These are phyloP conservation scores for Discostella pseudostelligera DNA, from an alignment of 108 stramenopile species.

Conservation along the genomic window DNA sequence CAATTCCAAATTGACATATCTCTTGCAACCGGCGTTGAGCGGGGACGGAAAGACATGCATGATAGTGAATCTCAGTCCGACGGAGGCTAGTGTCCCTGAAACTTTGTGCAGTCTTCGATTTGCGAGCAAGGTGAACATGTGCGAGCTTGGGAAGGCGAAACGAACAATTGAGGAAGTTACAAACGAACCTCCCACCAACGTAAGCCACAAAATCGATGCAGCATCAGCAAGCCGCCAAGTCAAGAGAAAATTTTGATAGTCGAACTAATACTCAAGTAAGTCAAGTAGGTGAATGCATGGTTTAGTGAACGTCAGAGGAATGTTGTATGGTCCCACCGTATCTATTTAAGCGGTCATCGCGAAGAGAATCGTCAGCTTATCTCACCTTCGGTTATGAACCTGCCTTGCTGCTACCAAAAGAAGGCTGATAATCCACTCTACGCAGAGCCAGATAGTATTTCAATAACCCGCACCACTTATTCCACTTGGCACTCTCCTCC, in stretches of 20 bases:
- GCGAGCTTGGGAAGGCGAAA: conserved; percentile 45
- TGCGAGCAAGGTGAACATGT: conserved; percentile 45
- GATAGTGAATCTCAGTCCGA: conserved; percentile 90
- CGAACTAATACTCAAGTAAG: too few species aligned
- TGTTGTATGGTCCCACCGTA: too few species aligned
- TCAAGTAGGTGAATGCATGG: too few species aligned
- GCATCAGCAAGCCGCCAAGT: too few species aligned
- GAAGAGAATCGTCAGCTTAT: too few species aligned
- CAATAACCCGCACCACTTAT: conserved; percentile 53
- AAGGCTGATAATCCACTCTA: conserved; percentile 55
- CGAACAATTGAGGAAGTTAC: conserved; percentile 4
- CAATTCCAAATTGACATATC: conserved; percentile 91
- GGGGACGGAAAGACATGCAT: conserved; percentile 90
- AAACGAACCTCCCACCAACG: too few species aligned
- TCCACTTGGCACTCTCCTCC: conserved; percentile 42
- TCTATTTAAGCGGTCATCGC: too few species aligned
- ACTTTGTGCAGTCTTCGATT: conserved; percentile 76
- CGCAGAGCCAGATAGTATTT: conserved; percentile 70
- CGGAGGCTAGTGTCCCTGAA: conserved; percentile 50
- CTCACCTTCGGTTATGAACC: too few species aligned
- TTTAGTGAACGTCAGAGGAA: too few species aligned
- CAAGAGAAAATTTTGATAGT: too few species aligned
- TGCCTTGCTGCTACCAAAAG: conserved; percentile 22
- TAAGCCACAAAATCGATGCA: too few species aligned
- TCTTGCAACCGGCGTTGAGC: conserved; percentile 84